Conservation (phyloP, 441 rosid genomes). For the Erodium moschatum region DNA sequence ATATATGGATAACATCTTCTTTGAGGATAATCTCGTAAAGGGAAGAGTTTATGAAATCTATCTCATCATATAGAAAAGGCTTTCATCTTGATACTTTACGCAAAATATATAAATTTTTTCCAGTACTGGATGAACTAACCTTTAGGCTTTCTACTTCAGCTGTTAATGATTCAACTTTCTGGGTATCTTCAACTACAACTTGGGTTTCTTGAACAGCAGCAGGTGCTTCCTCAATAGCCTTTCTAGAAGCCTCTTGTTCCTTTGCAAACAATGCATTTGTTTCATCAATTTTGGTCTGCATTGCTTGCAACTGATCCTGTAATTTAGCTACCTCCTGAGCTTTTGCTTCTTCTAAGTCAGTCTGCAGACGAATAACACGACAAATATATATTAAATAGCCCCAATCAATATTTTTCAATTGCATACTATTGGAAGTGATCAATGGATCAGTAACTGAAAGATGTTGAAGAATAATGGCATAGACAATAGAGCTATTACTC, state of each 20-base stretch:
- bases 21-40: neutral
- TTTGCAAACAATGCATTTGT: constrained; percentile 49
- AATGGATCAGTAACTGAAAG: constrained; percentile 10
- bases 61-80: neutral
- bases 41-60: neutral
- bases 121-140: neutral
- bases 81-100: neutral
- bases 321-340: constrained; percentile 64
- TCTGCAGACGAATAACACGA: constrained; percentile 36
- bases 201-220: constrained; percentile 78
- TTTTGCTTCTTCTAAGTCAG: constrained; percentile 82
- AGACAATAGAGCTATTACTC: neutral
- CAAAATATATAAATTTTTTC: neutral
- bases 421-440: constrained; percentile 9
- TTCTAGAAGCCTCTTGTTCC: constrained; percentile 69
- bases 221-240: constrained; percentile 86
- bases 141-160: constrained; percentile 64
- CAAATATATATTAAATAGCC: constrained; percentile 20
- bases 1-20: neutral
- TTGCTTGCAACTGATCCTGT: constrained; percentile 56
- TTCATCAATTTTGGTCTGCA: constrained; percentile 74
- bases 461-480: constrained; percentile 6
- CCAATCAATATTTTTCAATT: constrained; percentile 9
- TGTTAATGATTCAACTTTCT: constrained; percentile 59
- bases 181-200: constrained; percentile 81